phyloP scores from a whole-genome alignment of 2,329 filamentous ascomycete species.

The Talaromyces sp. region DNA sequence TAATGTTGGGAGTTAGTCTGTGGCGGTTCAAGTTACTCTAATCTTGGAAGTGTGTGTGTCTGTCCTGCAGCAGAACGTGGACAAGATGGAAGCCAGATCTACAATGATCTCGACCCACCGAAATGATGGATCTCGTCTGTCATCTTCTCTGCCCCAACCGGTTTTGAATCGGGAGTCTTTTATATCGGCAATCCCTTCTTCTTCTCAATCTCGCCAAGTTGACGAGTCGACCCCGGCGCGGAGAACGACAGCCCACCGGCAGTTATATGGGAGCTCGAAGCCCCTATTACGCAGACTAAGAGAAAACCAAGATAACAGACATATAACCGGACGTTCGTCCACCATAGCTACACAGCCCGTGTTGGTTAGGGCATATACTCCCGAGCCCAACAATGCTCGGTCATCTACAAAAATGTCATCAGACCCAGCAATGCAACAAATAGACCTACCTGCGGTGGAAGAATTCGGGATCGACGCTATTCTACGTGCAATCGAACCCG shows the following conservation, averaged over 20 bases:
- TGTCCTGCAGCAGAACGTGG: constrained; percentile 20
- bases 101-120: constrained; percentile 30
- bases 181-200: constrained; percentile 23
- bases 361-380: constrained; percentile 41
- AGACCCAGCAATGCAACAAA: constrained; percentile 28
- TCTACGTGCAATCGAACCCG: constrained; percentile 56
- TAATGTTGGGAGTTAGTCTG: constrained; percentile 1
- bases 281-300: constrained; percentile 29
- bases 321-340: constrained; percentile 28
- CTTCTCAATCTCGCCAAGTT: constrained; percentile 28
- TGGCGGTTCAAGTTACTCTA: constrained; percentile 8
- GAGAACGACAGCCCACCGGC: constrained; percentile 34
- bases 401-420: constrained; percentile 30
- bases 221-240: constrained; percentile 35
- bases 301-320: constrained; percentile 28
- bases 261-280: constrained; percentile 32
- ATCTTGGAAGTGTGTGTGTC: not conserved
- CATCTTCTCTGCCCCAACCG: constrained; percentile 33
- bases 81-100: constrained; percentile 37
- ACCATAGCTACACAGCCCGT: constrained; percentile 44
- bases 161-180: constrained; percentile 30
- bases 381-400: constrained; percentile 32
- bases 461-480: constrained; percentile 59
- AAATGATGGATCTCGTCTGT: constrained; percentile 29
- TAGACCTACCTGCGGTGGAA: constrained; percentile 48